Evolutionary conservation across 768 basidiomycete species (phyloP).

Genomic region (Termitomyces sp.): DNA sequence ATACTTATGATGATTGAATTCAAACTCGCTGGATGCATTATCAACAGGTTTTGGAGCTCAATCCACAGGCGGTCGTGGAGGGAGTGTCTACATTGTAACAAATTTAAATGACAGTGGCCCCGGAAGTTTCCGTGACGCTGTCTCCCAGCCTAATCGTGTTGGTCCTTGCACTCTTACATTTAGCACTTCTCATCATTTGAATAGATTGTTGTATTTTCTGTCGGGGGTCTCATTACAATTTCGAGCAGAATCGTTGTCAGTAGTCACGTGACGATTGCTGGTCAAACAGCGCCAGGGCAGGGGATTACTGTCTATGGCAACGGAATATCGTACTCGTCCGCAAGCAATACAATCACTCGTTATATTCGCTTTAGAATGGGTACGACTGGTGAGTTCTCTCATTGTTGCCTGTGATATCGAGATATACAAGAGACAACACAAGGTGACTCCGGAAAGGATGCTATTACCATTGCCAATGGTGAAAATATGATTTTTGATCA

Average conservation of each 20-base stretch:
- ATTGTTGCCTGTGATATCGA: not conserved
- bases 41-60: slow-evolving; percentile 26
- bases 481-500: slow-evolving; percentile 32
- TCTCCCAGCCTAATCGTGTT: slow-evolving; percentile 24
- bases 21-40: not conserved
- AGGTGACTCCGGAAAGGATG: slow-evolving; percentile 29
- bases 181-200: not conserved
- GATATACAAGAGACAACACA: not conserved
- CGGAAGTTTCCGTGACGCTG: slow-evolving; percentile 30
- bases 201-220: slow-evolving; percentile 28
- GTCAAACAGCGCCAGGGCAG: slow-evolving; percentile 32
- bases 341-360: slow-evolving; percentile 20
- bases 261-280: slow-evolving; percentile 24
- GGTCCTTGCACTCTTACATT: not conserved
- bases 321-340: slow-evolving; percentile 25
- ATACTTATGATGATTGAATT: not conserved
- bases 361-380: slow-evolving; percentile 24
- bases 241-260: slow-evolving; percentile 24
- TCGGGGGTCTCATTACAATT: slow-evolving; percentile 29
- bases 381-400: slow-evolving; percentile 14
- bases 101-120: slow-evolving; percentile 28
- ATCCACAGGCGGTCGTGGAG: slow-evolving; percentile 26
- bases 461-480: slow-evolving; percentile 28
- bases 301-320: slow-evolving; percentile 33
- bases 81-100: slow-evolving; percentile 27